These are phyloP conservation scores for Populus euphratica DNA, from an alignment of 345 rosid genomes.

Conservation along the genomic window DNA sequence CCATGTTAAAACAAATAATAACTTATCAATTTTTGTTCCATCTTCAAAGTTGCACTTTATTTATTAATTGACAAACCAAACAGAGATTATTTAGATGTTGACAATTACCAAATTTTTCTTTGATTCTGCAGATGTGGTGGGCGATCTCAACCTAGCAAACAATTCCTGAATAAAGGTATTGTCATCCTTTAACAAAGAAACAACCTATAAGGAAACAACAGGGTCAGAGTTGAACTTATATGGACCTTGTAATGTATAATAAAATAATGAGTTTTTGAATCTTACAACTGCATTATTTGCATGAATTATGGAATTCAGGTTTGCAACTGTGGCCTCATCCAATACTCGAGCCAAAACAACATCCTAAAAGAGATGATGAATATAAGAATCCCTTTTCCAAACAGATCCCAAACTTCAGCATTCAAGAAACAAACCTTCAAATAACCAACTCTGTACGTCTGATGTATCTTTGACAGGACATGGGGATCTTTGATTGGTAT, in stretches of 20 bases:
- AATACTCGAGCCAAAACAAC: conserved; percentile 83
- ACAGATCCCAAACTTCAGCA: conserved; percentile 13
- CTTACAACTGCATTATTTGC: conserved; percentile 77
- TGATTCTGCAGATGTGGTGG: conserved; percentile 57
- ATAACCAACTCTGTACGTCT: conserved; percentile 79
- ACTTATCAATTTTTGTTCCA: neutral
- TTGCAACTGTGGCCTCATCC: conserved; percentile 70
- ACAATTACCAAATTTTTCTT: conserved; percentile 77
- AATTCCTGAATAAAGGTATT: conserved; percentile 80
- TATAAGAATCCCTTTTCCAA: conserved; percentile 16
- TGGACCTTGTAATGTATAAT: neutral
- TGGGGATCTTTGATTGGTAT: conserved; percentile 65
- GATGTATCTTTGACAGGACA: conserved; percentile 84
- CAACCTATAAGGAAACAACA: conserved; percentile 48
- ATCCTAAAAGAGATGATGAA: conserved; percentile 51
- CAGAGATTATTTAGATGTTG: neutral
- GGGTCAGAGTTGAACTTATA: conserved; percentile 5
- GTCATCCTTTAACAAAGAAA: conserved; percentile 74
- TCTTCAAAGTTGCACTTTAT: neutral
- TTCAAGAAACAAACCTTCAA: conserved; percentile 58
- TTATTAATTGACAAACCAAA: neutral
- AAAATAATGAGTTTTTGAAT: conserved; percentile 7
- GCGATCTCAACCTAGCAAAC: conserved; percentile 68
- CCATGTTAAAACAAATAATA: neutral
- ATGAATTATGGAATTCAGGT: conserved; percentile 65